These are phyloP conservation scores for cucumber (Cucumis sativus) DNA, from an alignment of 306 rosid species.

Conservation along the genomic window DNA sequence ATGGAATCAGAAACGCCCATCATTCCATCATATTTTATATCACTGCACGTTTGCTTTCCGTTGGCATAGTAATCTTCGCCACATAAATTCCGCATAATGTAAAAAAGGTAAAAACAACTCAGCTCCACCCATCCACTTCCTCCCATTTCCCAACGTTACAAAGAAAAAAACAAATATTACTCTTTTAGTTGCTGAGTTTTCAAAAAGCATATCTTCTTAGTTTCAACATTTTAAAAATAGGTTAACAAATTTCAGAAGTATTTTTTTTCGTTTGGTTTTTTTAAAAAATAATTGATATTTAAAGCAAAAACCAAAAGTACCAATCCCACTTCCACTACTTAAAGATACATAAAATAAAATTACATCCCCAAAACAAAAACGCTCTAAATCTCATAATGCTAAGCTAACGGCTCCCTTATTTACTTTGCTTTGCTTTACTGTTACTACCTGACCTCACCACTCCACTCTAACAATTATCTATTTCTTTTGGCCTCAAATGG, in stretches of 20 bases:
- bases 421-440: neutral
- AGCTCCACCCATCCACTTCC: neutral
- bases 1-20: neutral
- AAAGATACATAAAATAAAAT: neutral
- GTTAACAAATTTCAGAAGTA: too few species aligned
- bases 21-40: too few species aligned
- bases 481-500: neutral
- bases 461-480: neutral
- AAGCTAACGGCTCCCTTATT: neutral
- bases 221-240: too few species aligned
- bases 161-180: too few species aligned
- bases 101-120: neutral
- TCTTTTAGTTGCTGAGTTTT: too few species aligned
- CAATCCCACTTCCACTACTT: neutral
- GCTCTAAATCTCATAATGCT: neutral
- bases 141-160: neutral
- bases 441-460: neutral
- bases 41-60: neutral
- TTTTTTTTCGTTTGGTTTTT: too few species aligned
- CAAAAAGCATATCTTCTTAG: too few species aligned
- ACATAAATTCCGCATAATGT: neutral
- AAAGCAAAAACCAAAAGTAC: neutral
- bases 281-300: too few species aligned
- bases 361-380: neutral
- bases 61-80: neutral